Conservation (phyloP, 805 yeast species). For the Wickerhamiella azymoides region DNA sequence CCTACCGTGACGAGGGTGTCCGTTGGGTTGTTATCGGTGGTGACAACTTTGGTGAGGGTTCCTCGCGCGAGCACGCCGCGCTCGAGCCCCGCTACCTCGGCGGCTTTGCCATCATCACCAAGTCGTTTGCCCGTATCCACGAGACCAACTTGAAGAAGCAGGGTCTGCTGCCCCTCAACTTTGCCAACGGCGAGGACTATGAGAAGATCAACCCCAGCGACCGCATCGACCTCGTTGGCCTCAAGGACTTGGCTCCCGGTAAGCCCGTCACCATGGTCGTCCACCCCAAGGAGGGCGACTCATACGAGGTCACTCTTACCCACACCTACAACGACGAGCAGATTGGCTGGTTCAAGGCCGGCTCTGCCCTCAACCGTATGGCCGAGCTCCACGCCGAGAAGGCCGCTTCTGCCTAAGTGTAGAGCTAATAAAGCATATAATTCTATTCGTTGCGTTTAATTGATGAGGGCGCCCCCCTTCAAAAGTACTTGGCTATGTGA, state of each 20-base stretch:
- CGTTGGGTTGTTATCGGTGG: constrained; percentile 98
- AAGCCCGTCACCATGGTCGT: constrained; percentile 70
- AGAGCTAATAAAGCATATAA: no score
- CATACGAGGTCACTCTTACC: constrained; percentile 83
- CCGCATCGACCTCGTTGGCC: constrained; percentile 74
- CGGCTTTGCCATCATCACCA: constrained; percentile 94
- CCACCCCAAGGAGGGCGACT: constrained; percentile 53
- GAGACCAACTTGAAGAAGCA: constrained; percentile 99
- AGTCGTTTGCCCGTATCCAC: constrained; percentile 97
- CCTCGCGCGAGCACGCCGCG: constrained; percentile 99
- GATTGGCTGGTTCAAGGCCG: constrained; percentile 97
- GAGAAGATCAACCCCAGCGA: constrained; percentile 88
- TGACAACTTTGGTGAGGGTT: constrained; percentile 99
- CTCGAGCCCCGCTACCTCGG: constrained; percentile 98
- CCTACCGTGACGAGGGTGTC: constrained; percentile 84
- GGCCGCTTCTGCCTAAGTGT: constrained; percentile 13
- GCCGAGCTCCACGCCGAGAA: constrained; percentile 29
- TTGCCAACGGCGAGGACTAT: constrained; percentile 76
- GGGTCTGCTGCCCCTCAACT: constrained; percentile 96
- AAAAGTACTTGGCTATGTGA: no score
- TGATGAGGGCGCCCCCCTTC: background rate
- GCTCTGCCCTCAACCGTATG: constrained; percentile 98
- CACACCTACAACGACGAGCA: constrained; percentile 96
- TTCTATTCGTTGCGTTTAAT: background rate
- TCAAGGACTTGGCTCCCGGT: constrained; percentile 82